These are phyloP conservation scores for Colletotrichum abscissum DNA, from an alignment of 2,329 filamentous ascomycete species.

Conservation along the genomic window DNA sequence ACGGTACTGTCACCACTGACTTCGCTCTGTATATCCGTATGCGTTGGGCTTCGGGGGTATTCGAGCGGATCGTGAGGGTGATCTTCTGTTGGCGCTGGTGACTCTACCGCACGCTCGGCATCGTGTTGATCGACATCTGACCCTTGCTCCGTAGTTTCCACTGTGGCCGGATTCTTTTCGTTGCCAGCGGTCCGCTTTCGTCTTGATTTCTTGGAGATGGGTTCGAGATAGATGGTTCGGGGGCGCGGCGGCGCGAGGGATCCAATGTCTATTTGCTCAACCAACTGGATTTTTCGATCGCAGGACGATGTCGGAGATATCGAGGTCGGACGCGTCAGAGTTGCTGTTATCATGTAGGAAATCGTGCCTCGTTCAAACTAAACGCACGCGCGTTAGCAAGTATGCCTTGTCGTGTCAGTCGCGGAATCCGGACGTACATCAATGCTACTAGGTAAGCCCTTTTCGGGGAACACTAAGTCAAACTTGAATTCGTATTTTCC, in stretches of 20 bases:
- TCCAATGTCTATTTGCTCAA: constrained; percentile 88
- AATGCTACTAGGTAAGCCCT: constrained; percentile 87
- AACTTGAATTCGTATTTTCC: constrained; percentile 85
- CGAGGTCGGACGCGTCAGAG: constrained; percentile 87
- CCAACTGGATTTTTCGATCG: constrained; percentile 82
- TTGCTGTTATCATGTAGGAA: constrained; percentile 90
- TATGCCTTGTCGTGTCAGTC: constrained; percentile 1
- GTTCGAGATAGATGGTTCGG: constrained; percentile 87
- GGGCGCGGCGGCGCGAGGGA: constrained; percentile 79
- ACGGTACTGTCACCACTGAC: constrained; percentile 76
- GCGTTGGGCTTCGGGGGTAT: constrained; percentile 54
- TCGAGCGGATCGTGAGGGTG: constrained; percentile 47
- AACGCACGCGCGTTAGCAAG: constrained; percentile 3
- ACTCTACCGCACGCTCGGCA: constrained; percentile 49
- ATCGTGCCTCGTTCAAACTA: constrained; percentile 97
- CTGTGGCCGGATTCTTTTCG: constrained; percentile 57
- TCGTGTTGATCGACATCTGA: constrained; percentile 42
- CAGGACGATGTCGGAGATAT: constrained; percentile 84
- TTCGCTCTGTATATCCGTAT: constrained; percentile 72
- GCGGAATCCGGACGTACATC: constrained; percentile 72
- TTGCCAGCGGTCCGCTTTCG: constrained; percentile 65
- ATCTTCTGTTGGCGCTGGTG: constrained; percentile 54
- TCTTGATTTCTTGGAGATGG: constrained; percentile 78
- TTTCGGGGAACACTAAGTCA: constrained; percentile 75
- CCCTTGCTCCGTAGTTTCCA: constrained; percentile 51